phyloP scores from a whole-genome alignment of 2,329 filamentous ascomycete genomes.

The Aureobasidium uvarum region DNA sequence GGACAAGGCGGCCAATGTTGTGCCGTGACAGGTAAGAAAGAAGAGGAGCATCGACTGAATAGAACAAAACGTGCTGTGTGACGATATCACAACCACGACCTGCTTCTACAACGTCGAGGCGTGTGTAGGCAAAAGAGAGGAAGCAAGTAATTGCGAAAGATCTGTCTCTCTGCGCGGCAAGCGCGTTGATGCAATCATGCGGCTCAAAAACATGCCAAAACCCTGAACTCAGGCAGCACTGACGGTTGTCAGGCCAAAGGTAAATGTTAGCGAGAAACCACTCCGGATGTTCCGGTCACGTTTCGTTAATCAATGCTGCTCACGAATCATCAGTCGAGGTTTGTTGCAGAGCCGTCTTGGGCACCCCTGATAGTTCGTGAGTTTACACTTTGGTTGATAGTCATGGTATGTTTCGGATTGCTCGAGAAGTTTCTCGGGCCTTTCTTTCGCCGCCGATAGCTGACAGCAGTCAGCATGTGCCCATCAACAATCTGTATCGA shows the following conservation, averaged over 20 bases:
- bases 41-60: not conserved
- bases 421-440: too few species aligned
- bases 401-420: not conserved
- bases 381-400: too few species aligned
- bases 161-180: not conserved
- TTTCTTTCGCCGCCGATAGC: not conserved
- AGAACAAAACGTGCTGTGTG: not conserved
- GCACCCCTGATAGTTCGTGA: not conserved
- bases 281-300: not conserved
- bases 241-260: not conserved
- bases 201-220: not conserved
- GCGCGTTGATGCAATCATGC: not conserved
- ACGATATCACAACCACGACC: too few species aligned
- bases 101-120: too few species aligned
- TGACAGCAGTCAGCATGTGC: not conserved
- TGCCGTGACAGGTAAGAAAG: not conserved
- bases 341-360: not conserved
- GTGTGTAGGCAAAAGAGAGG: not conserved
- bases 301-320: not conserved
- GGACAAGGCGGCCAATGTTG: not conserved
- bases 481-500: not conserved
- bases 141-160: not conserved
- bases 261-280: not conserved
- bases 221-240: not conserved
- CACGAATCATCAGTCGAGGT: not conserved